Evolutionary conservation across 306 rosid genomes (phyloP).

Genomic region (Lathyrus tuberosus): DNA sequence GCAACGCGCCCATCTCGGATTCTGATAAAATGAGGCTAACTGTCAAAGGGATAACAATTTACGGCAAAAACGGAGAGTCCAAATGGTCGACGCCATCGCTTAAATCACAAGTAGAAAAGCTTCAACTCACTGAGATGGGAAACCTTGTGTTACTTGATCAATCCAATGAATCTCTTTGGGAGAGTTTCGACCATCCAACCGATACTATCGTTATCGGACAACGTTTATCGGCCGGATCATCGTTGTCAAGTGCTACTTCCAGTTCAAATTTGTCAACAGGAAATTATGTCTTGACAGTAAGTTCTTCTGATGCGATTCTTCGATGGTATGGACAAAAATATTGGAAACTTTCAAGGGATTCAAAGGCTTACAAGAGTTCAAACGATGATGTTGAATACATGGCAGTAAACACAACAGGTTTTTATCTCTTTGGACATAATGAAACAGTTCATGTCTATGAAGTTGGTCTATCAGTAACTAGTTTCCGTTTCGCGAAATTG

Average conservation of each 20-base stretch:
- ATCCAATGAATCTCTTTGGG: slow-evolving; percentile 80
- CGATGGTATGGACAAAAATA: slow-evolving; percentile 80
- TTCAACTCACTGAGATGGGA: slow-evolving; percentile 70
- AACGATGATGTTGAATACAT: slow-evolving; percentile 53
- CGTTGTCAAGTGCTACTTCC: slow-evolving; percentile 53
- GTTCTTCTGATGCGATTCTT: slow-evolving; percentile 64
- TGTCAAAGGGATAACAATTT: slow-evolving; percentile 51
- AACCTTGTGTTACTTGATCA: slow-evolving; percentile 72
- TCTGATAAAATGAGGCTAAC: slow-evolving; percentile 63
- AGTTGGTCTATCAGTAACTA: slow-evolving; percentile 51
- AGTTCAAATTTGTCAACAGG: slow-evolving; percentile 60
- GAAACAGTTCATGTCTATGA: slow-evolving; percentile 51
- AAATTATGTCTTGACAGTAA: slow-evolving; percentile 52
- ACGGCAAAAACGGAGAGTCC: slow-evolving; percentile 44
- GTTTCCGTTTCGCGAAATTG: slow-evolving; percentile 65
- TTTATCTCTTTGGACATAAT: slow-evolving; percentile 62
- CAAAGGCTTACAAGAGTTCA: slow-evolving; percentile 49
- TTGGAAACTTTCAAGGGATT: slow-evolving; percentile 73
- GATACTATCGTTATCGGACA: slow-evolving; percentile 90
- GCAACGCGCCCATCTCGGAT: slow-evolving; percentile 56
- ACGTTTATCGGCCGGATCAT: slow-evolving; percentile 53
- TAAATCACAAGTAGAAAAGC: slow-evolving; percentile 48
- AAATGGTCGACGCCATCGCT: slow-evolving; percentile 81
- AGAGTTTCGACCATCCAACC: slow-evolving; percentile 79
- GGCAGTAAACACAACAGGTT: slow-evolving; percentile 61